phyloP scores from a whole-genome alignment of 2,329 filamentous ascomycete species.

The Ceratocystis cubensis region DNA sequence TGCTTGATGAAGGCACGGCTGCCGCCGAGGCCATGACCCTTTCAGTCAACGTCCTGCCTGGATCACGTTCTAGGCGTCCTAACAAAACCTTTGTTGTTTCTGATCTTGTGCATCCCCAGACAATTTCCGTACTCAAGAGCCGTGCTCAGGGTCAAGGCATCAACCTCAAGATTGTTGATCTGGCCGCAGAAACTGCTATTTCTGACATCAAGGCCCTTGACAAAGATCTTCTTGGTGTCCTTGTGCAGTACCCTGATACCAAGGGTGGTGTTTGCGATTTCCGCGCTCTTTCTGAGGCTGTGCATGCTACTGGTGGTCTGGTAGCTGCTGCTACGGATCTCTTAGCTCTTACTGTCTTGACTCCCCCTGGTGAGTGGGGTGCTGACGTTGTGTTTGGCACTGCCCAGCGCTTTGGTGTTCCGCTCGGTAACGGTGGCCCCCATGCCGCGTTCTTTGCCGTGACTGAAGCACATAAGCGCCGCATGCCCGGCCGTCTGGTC shows the following conservation, averaged over 20 bases:
- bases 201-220: constrained; percentile 60
- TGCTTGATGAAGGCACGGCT: constrained; percentile 83
- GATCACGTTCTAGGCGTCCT: constrained; percentile 56
- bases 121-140: constrained; percentile 68
- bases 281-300: constrained; percentile 56
- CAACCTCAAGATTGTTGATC: constrained; percentile 58
- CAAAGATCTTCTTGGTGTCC: constrained; percentile 71
- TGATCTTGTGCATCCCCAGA: constrained; percentile 70
- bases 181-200: constrained; percentile 49
- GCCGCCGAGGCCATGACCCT: constrained; percentile 94
- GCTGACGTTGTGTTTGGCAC: constrained; percentile 92
- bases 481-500: constrained; percentile 81
- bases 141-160: constrained; percentile 88
- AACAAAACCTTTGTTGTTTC: constrained; percentile 80
- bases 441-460: constrained; percentile 95
- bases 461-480: constrained; percentile 81
- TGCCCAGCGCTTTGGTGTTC: constrained; percentile 81
- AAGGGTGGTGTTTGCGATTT: constrained; percentile 69
- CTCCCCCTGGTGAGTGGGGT: constrained; percentile 84
- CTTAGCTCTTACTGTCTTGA: constrained; percentile 72
- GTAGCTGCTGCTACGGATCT: constrained; percentile 85
- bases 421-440: constrained; percentile 85
- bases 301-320: constrained; percentile 65
- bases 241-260: constrained; percentile 92
- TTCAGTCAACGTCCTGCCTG: constrained; percentile 48